Evolutionary conservation across 768 basidiomycete species (phyloP).

Genomic region (Auricularia heimuer): DNA sequence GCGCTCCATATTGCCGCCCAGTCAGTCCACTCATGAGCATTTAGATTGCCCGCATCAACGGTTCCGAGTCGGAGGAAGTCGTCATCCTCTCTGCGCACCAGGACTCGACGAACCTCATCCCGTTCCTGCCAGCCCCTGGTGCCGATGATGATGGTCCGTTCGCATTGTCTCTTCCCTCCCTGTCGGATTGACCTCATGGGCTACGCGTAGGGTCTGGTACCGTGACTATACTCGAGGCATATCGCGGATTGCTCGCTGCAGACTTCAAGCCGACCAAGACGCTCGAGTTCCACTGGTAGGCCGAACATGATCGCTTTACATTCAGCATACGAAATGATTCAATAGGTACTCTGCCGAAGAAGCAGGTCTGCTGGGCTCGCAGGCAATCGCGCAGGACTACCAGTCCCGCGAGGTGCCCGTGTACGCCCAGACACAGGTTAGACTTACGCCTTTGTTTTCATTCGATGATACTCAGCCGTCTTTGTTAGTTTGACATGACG

Average conservation of each 20-base stretch:
- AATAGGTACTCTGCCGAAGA: not conserved
- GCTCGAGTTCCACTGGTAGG: constrained; percentile 67
- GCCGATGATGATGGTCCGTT: constrained; percentile 19
- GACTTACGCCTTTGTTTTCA: too few species aligned
- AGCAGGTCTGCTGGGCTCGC: constrained; percentile 27
- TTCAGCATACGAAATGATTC: too few species aligned
- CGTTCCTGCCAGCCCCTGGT: constrained; percentile 20
- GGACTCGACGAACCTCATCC: constrained; percentile 29
- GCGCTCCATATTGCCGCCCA: constrained; percentile 13
- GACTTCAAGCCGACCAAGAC: constrained; percentile 57
- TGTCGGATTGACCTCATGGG: not conserved
- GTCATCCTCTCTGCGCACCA: constrained; percentile 75
- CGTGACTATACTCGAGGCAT: constrained; percentile 70
- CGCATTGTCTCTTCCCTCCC: not conserved
- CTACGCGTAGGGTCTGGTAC: constrained; percentile 39
- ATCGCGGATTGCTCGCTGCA: constrained; percentile 57
- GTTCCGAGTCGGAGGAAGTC: constrained; percentile 51
- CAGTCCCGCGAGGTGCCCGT: constrained; percentile 53
- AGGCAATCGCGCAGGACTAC: constrained; percentile 77
- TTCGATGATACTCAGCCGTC: too few species aligned
- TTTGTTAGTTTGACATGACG: constrained; percentile 68
- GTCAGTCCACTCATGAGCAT: constrained; percentile 8
- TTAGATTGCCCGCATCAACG: constrained; percentile 69
- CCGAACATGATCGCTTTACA: too few species aligned
- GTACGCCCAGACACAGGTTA: constrained; percentile 53